These are phyloP conservation scores for Fusarium sp. DNA, from an alignment of 2,329 filamentous ascomycete genomes.

Conservation along the genomic window DNA sequence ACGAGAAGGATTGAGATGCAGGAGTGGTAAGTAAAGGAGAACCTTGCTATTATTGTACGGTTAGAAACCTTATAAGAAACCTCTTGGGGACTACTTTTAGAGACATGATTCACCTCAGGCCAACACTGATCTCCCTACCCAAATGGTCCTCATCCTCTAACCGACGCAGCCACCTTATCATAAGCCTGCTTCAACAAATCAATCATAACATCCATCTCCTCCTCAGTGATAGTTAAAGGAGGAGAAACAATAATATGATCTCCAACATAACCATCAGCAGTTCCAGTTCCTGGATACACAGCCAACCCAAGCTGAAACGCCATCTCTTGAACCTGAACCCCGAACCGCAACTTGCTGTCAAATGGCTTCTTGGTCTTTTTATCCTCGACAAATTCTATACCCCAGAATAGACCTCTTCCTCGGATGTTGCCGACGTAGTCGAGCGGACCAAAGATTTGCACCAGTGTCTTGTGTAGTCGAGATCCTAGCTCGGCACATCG, in stretches of 20 bases:
- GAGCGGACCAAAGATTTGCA: constrained; percentile 54
- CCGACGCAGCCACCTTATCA: constrained; percentile 10
- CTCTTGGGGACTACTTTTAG: not conserved
- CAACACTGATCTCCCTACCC: not conserved
- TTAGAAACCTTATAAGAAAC: not conserved
- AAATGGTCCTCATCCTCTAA: not conserved
- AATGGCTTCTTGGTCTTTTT: constrained; percentile 51
- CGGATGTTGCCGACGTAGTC: constrained; percentile 69
- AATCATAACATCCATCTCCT: constrained; percentile 31
- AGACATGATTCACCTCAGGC: not conserved
- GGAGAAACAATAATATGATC: constrained; percentile 79
- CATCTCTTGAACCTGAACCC: constrained; percentile 40
- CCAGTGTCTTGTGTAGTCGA: constrained; percentile 57
- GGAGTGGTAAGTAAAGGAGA: not conserved
- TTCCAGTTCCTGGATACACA: constrained; percentile 72
- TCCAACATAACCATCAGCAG: constrained; percentile 67
- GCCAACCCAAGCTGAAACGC: constrained; percentile 49
- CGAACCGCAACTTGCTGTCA: constrained; percentile 39
- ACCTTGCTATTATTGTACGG: not conserved
- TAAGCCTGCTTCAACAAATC: constrained; percentile 20
- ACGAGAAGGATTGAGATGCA: not conserved
- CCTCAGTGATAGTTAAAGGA: constrained; percentile 69
- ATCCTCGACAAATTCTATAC: constrained; percentile 57
- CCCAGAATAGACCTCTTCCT: constrained; percentile 65
- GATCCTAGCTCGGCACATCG: constrained; percentile 67